Percentiles rank a stretch among this genome's conserved stretches.
These are phyloP conservation scores for Chlorella sp. DNA, from an alignment of 139 green algal genomes.

Conservation along the genomic window DNA sequence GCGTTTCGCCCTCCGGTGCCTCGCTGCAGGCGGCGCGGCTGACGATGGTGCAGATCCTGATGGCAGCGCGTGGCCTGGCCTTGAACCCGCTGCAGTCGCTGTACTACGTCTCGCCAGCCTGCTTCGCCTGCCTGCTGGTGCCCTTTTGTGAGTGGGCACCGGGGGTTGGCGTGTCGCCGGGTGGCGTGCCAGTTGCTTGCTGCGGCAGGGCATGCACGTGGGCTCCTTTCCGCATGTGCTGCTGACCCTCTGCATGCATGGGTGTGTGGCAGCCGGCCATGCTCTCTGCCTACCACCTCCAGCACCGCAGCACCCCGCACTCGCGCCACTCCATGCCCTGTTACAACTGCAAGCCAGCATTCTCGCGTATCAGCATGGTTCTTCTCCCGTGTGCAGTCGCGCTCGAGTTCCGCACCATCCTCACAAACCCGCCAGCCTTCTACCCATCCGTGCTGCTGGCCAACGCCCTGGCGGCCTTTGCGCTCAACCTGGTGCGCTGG, in stretches of 20 bases:
- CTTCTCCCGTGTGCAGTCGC: neutral
- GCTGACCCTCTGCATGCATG: neutral
- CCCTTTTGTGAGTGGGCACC: conserved; percentile 36
- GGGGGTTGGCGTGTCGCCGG: neutral
- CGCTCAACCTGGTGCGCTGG: conserved; percentile 49
- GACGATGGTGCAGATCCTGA: conserved; percentile 91
- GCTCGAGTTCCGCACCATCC: conserved; percentile 29
- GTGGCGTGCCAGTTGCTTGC: neutral
- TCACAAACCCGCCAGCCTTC: conserved; percentile 33
- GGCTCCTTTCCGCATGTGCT: neutral
- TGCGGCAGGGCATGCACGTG: neutral
- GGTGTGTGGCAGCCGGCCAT: no score
- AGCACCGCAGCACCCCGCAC: neutral
- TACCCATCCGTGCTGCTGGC: conserved; percentile 69
- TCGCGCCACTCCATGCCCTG: neutral
- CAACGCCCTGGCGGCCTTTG: conserved; percentile 92
- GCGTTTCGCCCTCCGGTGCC: neutral
- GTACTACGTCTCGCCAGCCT: conserved; percentile 70
- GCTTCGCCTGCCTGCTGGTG: conserved; percentile 47
- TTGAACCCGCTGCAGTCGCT: conserved; percentile 71
- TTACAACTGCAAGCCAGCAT: no score
- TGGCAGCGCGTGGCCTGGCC: conserved; percentile 61
- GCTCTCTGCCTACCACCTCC: neutral
- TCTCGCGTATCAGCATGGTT: neutral
- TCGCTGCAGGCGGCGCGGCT: conserved; percentile 74